Evolutionary conservation across 2,329 filamentous ascomycete genomes (phyloP).

Genomic region (Fusarium pseudoanthophilum): DNA sequence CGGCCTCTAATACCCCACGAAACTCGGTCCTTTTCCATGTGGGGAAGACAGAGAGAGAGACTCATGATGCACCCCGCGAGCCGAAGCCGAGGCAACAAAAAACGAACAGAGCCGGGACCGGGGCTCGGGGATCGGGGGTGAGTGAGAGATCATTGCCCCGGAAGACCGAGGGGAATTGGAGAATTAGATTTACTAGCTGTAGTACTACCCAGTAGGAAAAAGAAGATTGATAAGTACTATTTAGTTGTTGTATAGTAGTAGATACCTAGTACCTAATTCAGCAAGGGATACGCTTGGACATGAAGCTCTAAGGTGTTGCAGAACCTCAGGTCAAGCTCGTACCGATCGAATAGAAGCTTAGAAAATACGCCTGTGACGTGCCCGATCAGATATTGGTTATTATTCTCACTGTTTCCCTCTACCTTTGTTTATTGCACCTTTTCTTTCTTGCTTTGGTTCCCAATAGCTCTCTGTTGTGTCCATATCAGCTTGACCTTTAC

Average conservation of each 20-base stretch:
- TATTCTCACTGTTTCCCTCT: not conserved
- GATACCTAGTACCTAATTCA: not conserved
- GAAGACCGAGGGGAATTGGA: slow-evolving; percentile 32
- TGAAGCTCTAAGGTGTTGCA: slow-evolving; percentile 4
- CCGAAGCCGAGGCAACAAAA: slow-evolving; percentile 45
- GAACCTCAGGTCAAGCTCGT: slow-evolving; percentile 4
- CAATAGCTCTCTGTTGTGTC: not conserved
- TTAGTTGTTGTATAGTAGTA: not conserved
- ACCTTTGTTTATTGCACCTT: not conserved
- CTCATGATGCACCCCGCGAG: slow-evolving; percentile 36
- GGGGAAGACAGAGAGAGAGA: slow-evolving; percentile 21
- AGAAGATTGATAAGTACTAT: not conserved
- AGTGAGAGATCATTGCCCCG: slow-evolving; percentile 33
- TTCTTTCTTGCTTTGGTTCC: not conserved
- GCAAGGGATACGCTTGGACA: slow-evolving; percentile 3
- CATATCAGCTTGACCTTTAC: not conserved
- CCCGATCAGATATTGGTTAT: not conserved
- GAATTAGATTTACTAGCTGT: slow-evolving; percentile 5
- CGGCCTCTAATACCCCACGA: slow-evolving; percentile 12
- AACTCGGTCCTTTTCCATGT: slow-evolving; percentile 23
- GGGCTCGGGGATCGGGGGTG: slow-evolving; percentile 38
- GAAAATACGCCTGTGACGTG: slow-evolving; percentile 33
- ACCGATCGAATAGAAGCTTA: not conserved
- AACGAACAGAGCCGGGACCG: slow-evolving; percentile 28
- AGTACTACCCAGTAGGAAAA: not conserved